Evolutionary conservation across 1,139 yeast genomes (phyloP), one percentile per base, ranked within the genome.

Genomic region (Kazachstania sp.): DNA sequence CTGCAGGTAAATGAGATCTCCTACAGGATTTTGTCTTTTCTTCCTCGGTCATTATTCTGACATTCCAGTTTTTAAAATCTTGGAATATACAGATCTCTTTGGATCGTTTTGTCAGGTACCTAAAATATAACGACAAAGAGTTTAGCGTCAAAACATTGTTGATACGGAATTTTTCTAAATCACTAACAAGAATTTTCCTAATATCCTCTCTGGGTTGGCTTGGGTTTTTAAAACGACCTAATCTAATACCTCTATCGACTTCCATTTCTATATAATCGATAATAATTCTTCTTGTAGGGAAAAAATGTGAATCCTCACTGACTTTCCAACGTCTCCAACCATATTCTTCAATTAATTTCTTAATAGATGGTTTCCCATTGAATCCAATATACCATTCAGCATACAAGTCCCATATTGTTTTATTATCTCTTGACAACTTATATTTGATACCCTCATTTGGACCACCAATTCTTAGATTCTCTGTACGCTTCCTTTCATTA

Each of bases 241-340:
- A 44, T 26, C 58, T 54, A 12, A 63, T 54, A 13, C 68, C 67
- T 20, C 65, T 46, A 47, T 57, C 56, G 50, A 58, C 49, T 53
- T 61, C 65, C 45, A 60, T 54, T 54, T 68, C 62, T 49, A 66
- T 55, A 58, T 61, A 59, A 54, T 64, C 59, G 60, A 60, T 54
- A 48, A 60, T 54, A 39, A 64, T 60, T 45, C 67, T 55, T 46
- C 69, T 57, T 9, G 68, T 65, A 5, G 69, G 69, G 41, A 65
- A 65, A 42, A 65, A 65, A 50, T 65, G 69, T 1, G 69, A 65
- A 50, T 65, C 69, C 8, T 63, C 67, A 41, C 61, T 58, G 1
- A 65, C 69, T 48, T 65, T 65, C 69, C 69, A 65, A 18, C 67
- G 57, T 43, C 69, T 55, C 59, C 61, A 63, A 6, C 69, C 69